Percentiles rank a stretch among this genome's conserved stretches.
Evolutionary conservation across 2,329 filamentous ascomycete species (phyloP).

Genomic region (Trichoderma sp.): DNA sequence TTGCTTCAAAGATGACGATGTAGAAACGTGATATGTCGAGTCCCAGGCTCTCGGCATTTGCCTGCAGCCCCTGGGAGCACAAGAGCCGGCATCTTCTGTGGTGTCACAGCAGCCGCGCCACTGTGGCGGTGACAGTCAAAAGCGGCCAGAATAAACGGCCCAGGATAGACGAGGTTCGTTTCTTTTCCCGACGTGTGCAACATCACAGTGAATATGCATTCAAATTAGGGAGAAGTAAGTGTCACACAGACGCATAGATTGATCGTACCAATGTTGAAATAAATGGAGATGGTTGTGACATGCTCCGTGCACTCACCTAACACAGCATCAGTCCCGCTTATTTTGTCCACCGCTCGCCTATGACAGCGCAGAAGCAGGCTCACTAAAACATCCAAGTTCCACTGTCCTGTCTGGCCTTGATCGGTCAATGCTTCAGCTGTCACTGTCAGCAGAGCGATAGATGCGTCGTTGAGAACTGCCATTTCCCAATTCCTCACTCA

Average conservation of each 20-base stretch:
- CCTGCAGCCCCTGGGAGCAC: neutral
- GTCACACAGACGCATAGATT: no score
- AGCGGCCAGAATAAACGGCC: neutral
- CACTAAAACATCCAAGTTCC: neutral
- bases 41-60: neutral
- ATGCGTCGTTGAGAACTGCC: neutral
- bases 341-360: neutral
- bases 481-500: neutral
- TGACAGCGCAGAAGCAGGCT: neutral
- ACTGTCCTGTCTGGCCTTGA: neutral
- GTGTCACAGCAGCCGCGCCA: conserved; percentile 14
- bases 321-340: neutral
- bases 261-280: neutral
- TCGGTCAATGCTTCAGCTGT: neutral
- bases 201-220: neutral
- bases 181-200: neutral
- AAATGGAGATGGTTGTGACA: neutral
- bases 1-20: neutral
- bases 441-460: neutral
- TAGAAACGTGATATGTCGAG: neutral
- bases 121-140: conserved; percentile 16
- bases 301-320: neutral
- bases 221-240: neutral
- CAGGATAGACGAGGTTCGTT: neutral
- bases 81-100: neutral